phyloP scores from a whole-genome alignment of 768 basidiomycete genomes.

The Russula olivacea region DNA sequence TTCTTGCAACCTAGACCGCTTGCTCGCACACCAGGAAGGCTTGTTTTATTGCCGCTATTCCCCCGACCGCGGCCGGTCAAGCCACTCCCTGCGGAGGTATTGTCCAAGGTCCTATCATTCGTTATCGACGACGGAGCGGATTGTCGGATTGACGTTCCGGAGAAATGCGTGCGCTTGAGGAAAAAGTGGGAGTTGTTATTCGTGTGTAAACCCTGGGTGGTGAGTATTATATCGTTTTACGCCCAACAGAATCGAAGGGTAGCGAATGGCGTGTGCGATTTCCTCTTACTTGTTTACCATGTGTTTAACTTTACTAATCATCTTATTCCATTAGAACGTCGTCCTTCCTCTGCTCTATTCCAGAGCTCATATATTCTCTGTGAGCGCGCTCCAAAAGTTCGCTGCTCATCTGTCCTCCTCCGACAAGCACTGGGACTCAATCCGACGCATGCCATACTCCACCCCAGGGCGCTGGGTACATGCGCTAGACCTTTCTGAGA shows the following conservation, averaged over 20 bases:
- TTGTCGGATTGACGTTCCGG: slow-evolving; percentile 6
- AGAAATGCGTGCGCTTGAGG: slow-evolving; percentile 11
- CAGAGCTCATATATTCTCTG: slow-evolving; percentile 41
- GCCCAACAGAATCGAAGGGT: neutral
- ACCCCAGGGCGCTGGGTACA: slow-evolving; percentile 86
- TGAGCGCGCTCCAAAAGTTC: slow-evolving; percentile 50
- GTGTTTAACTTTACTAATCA: neutral
- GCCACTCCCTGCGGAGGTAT: slow-evolving; percentile 63
- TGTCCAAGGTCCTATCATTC: slow-evolving; percentile 53
- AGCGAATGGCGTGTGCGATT: neutral
- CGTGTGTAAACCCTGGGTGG: slow-evolving; percentile 24
- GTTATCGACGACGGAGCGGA: slow-evolving; percentile 28
- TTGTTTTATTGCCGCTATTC: slow-evolving; percentile 64
- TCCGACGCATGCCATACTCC: slow-evolving; percentile 81
- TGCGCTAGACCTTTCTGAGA: slow-evolving; percentile 59
- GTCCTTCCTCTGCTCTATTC: slow-evolving; percentile 63
- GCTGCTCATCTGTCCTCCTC: slow-evolving; percentile 50
- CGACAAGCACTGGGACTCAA: slow-evolving; percentile 82
- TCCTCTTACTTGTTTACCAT: neutral
- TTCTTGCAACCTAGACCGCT: slow-evolving; percentile 65
- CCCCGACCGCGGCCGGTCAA: slow-evolving; percentile 48
- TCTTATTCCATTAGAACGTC: slow-evolving; percentile 44
- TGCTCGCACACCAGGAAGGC: slow-evolving; percentile 49
- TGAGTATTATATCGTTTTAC: slow-evolving; percentile 13
- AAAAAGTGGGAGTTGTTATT: slow-evolving; percentile 26